These are phyloP conservation scores for Pseudopithomyces maydicus DNA, from an alignment of 2,329 filamentous ascomycete genomes.

Conservation along the genomic window DNA sequence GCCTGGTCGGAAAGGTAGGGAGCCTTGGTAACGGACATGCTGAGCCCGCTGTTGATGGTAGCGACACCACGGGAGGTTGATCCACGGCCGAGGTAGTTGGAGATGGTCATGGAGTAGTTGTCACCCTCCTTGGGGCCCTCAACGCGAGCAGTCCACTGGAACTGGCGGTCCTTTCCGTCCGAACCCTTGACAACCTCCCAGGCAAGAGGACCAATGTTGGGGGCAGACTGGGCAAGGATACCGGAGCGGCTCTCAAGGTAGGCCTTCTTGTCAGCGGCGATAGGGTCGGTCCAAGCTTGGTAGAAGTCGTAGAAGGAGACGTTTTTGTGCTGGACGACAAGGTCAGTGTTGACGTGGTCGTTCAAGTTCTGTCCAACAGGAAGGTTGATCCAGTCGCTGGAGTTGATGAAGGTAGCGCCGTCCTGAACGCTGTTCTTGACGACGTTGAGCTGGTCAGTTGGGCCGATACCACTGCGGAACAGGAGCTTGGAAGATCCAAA, in stretches of 20 bases:
- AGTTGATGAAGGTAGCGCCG: conserved; percentile 50
- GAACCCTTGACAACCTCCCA: conserved; percentile 62
- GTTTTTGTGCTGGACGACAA: conserved; percentile 57
- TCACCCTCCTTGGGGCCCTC: conserved; percentile 57
- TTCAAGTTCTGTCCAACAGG: conserved; percentile 58
- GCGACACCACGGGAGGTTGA: conserved; percentile 65
- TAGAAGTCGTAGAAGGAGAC: conserved; percentile 70
- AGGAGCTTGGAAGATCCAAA: conserved; percentile 74
- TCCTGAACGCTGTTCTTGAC: conserved; percentile 52
- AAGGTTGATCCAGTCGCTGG: conserved; percentile 56
- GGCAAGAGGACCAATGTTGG: conserved; percentile 68
- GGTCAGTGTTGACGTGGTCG: conserved; percentile 63
- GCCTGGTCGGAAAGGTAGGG: conserved; percentile 64
- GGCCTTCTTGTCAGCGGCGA: conserved; percentile 44
- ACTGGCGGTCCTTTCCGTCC: conserved; percentile 66
- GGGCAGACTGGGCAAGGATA: conserved; percentile 67
- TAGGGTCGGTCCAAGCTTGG: conserved; percentile 58
- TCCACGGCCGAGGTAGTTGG: conserved; percentile 67
- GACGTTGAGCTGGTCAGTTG: conserved; percentile 53
- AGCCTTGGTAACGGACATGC: conserved; percentile 62
- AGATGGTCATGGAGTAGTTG: conserved; percentile 49
- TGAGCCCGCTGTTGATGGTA: conserved; percentile 63
- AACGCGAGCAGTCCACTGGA: conserved; percentile 70
- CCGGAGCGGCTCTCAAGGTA: conserved; percentile 58
- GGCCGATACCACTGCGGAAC: conserved; percentile 72